Conservation (phyloP, 192 early-diverging fungal species). For the Gamsiella multidivaricata region DNA sequence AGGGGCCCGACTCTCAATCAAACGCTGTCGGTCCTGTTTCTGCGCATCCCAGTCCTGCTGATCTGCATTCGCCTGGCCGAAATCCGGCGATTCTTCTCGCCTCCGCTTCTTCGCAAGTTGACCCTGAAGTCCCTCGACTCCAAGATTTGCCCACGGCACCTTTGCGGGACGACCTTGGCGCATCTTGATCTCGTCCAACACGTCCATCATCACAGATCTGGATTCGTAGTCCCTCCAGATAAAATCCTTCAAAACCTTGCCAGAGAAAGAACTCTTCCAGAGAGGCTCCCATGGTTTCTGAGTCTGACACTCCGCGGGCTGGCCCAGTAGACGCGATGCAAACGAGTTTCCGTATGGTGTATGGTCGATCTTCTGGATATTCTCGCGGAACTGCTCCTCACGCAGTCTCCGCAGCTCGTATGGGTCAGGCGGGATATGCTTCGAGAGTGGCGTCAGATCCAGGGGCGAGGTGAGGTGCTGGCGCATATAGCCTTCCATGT, state of each 20-base stretch:
- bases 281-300: conserved; percentile 63
- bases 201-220: conserved; percentile 56
- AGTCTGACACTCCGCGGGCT: conserved; percentile 62
- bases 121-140: conserved; percentile 5
- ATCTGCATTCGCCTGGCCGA: not conserved
- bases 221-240: conserved; percentile 80
- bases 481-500: conserved; percentile 69
- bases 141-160: conserved; percentile 15
- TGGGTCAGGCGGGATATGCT: conserved; percentile 33
- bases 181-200: conserved; percentile 60
- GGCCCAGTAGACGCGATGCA: conserved; percentile 77
- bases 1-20: conserved; percentile 39
- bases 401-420: conserved; percentile 33
- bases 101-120: conserved; percentile 22
- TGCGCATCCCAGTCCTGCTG: not conserved
- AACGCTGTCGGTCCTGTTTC: not conserved
- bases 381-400: conserved; percentile 43
- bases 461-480: conserved; percentile 49
- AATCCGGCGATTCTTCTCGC: conserved; percentile 13
- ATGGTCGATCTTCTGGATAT: conserved; percentile 51
- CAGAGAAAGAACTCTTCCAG: conserved; percentile 76
- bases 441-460: conserved; percentile 31
- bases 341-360: conserved; percentile 82
- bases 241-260: conserved; percentile 80
- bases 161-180: conserved; percentile 49